Conservation (phyloP, 371 early-diverging fungal species). For the Nematocida ausubeli region DNA sequence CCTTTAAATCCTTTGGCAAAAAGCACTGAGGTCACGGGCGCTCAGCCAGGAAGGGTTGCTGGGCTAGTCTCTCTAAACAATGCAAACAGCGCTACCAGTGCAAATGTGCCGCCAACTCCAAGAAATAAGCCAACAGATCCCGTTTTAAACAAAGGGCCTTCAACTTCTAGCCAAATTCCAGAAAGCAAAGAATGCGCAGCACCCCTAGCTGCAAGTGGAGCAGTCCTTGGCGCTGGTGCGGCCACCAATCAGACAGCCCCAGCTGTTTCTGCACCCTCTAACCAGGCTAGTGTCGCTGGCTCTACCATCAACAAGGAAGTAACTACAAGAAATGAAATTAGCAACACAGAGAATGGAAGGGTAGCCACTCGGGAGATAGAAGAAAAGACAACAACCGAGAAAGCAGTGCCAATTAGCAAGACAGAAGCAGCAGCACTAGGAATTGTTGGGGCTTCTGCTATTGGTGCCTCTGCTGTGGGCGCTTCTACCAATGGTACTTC, state of each 20-base stretch:
- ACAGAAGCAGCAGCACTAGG: slow-evolving; percentile 27
- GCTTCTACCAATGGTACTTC: background rate
- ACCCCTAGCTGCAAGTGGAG: background rate
- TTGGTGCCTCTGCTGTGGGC: background rate
- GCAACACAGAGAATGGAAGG: background rate
- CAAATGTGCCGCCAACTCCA: background rate
- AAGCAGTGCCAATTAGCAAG: background rate
- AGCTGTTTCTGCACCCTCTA: background rate
- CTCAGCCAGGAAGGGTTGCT: background rate
- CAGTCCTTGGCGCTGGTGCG: background rate
- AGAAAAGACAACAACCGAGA: slow-evolving; percentile 34
- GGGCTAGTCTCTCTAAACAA: no score
- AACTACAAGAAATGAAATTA: background rate
- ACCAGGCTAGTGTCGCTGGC: background rate
- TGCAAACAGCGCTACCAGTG: background rate
- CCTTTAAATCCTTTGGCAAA: background rate
- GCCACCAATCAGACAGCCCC: background rate
- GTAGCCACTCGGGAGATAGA: slow-evolving; percentile 19
- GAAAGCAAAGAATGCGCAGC: background rate
- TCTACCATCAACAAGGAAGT: background rate
- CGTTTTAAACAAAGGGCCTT: background rate
- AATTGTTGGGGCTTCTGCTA: background rate
- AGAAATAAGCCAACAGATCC: background rate
- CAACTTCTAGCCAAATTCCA: background rate
- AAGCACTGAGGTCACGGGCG: background rate